phyloP scores from a whole-genome alignment of 306 rosid species.

The Prunus salicina region DNA sequence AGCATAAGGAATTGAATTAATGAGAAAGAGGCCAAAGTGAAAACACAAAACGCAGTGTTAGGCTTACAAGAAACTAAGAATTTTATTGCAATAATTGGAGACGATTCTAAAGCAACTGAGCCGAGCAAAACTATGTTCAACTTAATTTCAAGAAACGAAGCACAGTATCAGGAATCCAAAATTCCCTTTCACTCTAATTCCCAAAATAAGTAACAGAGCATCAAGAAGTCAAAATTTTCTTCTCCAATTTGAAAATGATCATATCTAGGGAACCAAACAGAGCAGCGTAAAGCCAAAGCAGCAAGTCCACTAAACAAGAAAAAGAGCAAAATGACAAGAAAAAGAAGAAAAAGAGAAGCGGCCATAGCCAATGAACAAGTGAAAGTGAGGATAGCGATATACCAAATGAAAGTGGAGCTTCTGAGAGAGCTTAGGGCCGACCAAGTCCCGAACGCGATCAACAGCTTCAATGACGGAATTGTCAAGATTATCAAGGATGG shows the following conservation, averaged over 20 bases:
- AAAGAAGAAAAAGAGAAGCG: not conserved
- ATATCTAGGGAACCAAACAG: not conserved
- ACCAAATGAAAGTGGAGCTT: slow-evolving; percentile 71
- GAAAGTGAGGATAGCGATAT: not conserved
- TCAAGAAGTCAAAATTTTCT: not conserved
- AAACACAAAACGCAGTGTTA: not conserved
- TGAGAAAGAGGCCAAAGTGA: not conserved
- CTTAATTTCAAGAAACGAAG: not conserved
- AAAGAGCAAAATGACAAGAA: not conserved
- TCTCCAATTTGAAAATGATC: not conserved
- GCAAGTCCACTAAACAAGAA: not conserved
- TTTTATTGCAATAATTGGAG: not conserved
- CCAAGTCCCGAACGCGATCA: slow-evolving; percentile 61
- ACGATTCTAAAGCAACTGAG: not conserved
- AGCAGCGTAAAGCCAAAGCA: not conserved
- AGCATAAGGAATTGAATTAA: not conserved
- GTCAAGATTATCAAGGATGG: slow-evolving; percentile 68
- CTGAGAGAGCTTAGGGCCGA: slow-evolving; percentile 67
- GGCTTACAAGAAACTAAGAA: not conserved
- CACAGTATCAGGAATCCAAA: not conserved
- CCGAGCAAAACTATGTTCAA: not conserved
- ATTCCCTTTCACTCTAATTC: not conserved
- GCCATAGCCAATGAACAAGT: not conserved
- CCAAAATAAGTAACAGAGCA: not conserved
- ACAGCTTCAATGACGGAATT: slow-evolving; percentile 73